Base-by-base conservation (phyloP, 1,284 basidiomycete species). In the Schizopora paradoxa region DNA sequence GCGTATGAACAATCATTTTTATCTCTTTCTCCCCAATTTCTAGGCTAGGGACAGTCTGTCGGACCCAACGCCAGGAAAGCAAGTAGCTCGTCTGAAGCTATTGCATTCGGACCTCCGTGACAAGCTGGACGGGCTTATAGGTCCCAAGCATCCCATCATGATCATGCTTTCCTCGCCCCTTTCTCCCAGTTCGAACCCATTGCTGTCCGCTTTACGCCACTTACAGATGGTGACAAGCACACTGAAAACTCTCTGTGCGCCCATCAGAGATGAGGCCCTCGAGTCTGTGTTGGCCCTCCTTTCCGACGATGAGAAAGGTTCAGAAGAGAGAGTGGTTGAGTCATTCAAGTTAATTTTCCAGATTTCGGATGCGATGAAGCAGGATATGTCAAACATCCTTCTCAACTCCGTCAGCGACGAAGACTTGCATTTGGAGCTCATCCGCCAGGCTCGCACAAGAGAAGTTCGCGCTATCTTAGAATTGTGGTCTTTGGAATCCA, bases 181-280 rank as follows among this genome's bases (percentile, higher is more conserved):
- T 13, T 69, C 79, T 2, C 82, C 82, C 0, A 84, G 82, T 0
- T 75, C 78, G 1, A 76, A 79, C 1, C 79, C 81, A 0, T 62
- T 86, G n/a, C 67, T 69, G 27, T 76, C 77, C n/a, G 66, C 70
- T 7, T 51, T 74, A n/a, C 59, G 60, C 23, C 64, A 78, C 47
- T 63, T 83, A 21, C 69, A 67, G 29, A 76, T 78, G 43, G 61
- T 77, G 11, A 61, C 83, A 8, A 41, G 48, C 0, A 66, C 69
- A 13, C 63, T 87, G 6, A 68, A 68, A 5, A 59, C 74, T 50
- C 74, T 82, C 39, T 86, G 83, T 46, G 79, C 85, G 0, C 84
- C 86, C 2, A 65, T 70, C 4, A 72, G 82, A 19, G 85, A 88
- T 54, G 51, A 60, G 2, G 61, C 68, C 16, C 65, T 86, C 22